Percentiles rank a stretch among this genome's conserved stretches.
Conservation (phyloP, 495 filamentous ascomycete genomes). For the Penicillium parvum region DNA sequence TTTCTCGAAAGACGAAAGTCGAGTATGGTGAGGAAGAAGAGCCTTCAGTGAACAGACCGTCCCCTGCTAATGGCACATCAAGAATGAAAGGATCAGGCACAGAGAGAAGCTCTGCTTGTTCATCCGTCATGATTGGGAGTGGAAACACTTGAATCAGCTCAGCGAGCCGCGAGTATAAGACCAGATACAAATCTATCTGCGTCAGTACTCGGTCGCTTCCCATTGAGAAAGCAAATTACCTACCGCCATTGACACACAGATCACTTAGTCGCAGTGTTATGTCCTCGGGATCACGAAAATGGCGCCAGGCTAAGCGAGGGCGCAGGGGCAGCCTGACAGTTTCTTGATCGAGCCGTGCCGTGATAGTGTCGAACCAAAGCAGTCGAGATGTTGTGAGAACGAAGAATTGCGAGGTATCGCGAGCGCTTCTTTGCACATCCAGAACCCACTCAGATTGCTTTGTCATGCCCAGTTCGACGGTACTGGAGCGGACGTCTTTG, state of each 20-base stretch:
- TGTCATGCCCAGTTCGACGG: conserved; percentile 34
- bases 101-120: conserved; percentile 13
- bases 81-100: conserved; percentile 42
- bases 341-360: neutral
- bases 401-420: conserved; percentile 48
- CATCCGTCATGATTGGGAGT: conserved; percentile 22
- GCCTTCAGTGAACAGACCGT: neutral
- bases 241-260: conserved; percentile 30
- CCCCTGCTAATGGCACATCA: conserved; percentile 22
- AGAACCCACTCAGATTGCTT: conserved; percentile 51
- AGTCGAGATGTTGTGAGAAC: conserved; percentile 50
- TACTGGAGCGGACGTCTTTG: conserved; percentile 13
- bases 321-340: conserved; percentile 13
- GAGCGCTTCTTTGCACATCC: conserved; percentile 43
- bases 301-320: conserved; percentile 38
- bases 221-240: conserved; percentile 3
- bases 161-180: conserved; percentile 45
- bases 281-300: conserved; percentile 45
- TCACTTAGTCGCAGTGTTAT: conserved; percentile 36
- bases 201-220: conserved; percentile 4
- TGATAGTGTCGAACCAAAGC: conserved; percentile 35
- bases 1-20: conserved; percentile 35
- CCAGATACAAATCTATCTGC: conserved; percentile 25
- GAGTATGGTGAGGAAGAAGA: conserved; percentile 18
- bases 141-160: conserved; percentile 34